Conservation (phyloP, 495 filamentous ascomycete genomes). For the Tetracladium setigerum region DNA sequence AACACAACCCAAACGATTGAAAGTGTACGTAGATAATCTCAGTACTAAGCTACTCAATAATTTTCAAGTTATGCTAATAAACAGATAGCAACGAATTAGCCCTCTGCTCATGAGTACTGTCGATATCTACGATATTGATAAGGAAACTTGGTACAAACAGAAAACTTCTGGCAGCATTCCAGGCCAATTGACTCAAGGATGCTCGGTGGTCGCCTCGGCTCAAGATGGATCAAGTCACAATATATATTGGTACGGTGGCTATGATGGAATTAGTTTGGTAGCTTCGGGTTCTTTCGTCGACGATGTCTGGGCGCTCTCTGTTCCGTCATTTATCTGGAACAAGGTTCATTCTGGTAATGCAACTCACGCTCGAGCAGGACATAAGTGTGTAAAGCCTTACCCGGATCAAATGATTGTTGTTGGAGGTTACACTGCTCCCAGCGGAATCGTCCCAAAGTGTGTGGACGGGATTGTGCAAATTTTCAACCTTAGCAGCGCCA, state of each 20-base stretch:
- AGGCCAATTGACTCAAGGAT: constrained; percentile 48
- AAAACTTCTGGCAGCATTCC: constrained; percentile 48
- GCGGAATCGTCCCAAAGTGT: constrained; percentile 29
- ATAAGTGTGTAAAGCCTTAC: constrained; percentile 60
- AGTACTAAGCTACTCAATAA: too few species aligned
- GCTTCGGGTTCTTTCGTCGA: constrained; percentile 37
- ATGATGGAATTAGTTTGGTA: constrained; percentile 31
- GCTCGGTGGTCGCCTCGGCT: constrained; percentile 56
- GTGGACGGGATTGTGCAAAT: constrained; percentile 43
- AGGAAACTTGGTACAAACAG: constrained; percentile 53
- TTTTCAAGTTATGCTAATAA: not conserved
- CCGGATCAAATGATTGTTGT: constrained; percentile 67
- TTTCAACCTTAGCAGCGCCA: constrained; percentile 54
- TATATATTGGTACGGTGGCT: constrained; percentile 73
- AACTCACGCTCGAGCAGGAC: constrained; percentile 47
- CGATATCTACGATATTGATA: constrained; percentile 60
- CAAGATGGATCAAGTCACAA: constrained; percentile 55
- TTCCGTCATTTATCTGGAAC: constrained; percentile 74
- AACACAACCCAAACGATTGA: constrained; percentile 28
- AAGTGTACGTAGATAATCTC: constrained; percentile 40
- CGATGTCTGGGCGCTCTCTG: constrained; percentile 65
- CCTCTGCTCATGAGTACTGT: constrained; percentile 56
- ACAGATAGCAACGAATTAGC: constrained; percentile 32
- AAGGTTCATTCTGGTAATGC: constrained; percentile 41
- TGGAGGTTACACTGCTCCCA: constrained; percentile 40